Percentiles rank a stretch among this genome's conserved stretches.
These are phyloP conservation scores for Penicillium rolfsii DNA, from an alignment of 2,329 filamentous ascomycete species.

Conservation along the genomic window DNA sequence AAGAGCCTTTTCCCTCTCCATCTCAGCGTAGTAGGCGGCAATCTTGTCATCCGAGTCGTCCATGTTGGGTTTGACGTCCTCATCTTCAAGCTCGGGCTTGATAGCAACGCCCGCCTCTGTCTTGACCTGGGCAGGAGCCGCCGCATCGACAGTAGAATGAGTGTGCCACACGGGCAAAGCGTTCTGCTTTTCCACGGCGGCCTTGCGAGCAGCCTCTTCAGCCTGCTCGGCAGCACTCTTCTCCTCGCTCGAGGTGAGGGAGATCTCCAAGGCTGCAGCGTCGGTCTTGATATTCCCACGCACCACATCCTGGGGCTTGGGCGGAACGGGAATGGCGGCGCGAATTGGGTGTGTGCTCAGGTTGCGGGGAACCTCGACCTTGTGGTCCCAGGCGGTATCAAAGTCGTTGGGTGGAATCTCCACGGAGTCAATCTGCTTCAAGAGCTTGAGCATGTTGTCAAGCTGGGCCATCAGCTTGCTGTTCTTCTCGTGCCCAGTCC, in stretches of 20 bases:
- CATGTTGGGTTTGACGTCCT: slow-evolving; percentile 47
- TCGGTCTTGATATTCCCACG: slow-evolving; percentile 51
- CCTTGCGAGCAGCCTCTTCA: slow-evolving; percentile 52
- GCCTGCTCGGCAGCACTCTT: slow-evolving; percentile 54
- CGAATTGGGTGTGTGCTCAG: slow-evolving; percentile 47
- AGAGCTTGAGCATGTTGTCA: slow-evolving; percentile 50
- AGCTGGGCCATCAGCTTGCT: slow-evolving; percentile 54
- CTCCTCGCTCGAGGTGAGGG: slow-evolving; percentile 53
- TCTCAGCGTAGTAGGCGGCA: slow-evolving; percentile 52
- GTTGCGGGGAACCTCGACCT: slow-evolving; percentile 51
- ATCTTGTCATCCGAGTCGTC: slow-evolving; percentile 52
- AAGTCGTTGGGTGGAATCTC: slow-evolving; percentile 55
- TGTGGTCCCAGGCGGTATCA: slow-evolving; percentile 53
- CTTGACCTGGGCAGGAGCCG: slow-evolving; percentile 33
- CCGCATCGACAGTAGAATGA: slow-evolving; percentile 51
- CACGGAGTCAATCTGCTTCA: slow-evolving; percentile 53
- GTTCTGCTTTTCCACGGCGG: slow-evolving; percentile 55
- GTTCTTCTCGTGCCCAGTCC: slow-evolving; percentile 55
- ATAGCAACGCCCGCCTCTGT: slow-evolving; percentile 36
- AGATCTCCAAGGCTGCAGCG: slow-evolving; percentile 51
- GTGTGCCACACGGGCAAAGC: slow-evolving; percentile 58
- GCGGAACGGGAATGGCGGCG: slow-evolving; percentile 46
- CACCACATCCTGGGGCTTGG: slow-evolving; percentile 44
- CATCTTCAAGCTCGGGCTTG: slow-evolving; percentile 48
- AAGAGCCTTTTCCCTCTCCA: slow-evolving; percentile 48